These are phyloP conservation scores for Lachnum nothofagi DNA, from an alignment of 2,329 filamentous ascomycete species.

Conservation along the genomic window DNA sequence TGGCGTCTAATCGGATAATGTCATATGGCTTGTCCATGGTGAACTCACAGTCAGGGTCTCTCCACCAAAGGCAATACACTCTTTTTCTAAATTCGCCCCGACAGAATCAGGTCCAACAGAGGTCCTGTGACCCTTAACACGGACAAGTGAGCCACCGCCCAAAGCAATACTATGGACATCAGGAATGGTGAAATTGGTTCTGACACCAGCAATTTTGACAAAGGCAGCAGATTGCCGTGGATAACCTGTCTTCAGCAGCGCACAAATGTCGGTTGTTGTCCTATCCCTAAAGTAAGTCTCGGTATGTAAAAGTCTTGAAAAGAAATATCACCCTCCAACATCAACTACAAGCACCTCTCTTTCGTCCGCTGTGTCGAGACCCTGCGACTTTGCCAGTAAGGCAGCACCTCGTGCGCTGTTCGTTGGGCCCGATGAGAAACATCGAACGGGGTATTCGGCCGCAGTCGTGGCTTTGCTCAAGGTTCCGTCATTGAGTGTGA, in stretches of 20 bases:
- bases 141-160: conserved; percentile 48
- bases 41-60: conserved; percentile 47
- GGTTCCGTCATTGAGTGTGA: conserved; percentile 62
- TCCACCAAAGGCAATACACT: conserved; percentile 51
- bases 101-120: conserved; percentile 53
- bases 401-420: conserved; percentile 61
- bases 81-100: conserved; percentile 44
- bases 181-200: conserved; percentile 55
- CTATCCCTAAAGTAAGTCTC: conserved; percentile 28
- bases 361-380: conserved; percentile 15
- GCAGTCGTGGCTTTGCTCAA: conserved; percentile 50
- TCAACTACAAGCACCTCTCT: conserved; percentile 43
- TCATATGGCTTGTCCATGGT: no score
- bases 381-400: conserved; percentile 40
- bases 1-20: neutral
- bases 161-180: conserved; percentile 52
- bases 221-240: conserved; percentile 55
- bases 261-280: conserved; percentile 56
- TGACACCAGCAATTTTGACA: conserved; percentile 52
- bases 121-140: conserved; percentile 42
- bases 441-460: conserved; percentile 52
- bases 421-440: conserved; percentile 58
- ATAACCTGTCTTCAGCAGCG: conserved; percentile 53
- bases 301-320: neutral
- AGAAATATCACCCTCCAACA: conserved; percentile 42